Conservation (phyloP, 1,284 basidiomycete species). For the Trichosporon inkin region DNA sequence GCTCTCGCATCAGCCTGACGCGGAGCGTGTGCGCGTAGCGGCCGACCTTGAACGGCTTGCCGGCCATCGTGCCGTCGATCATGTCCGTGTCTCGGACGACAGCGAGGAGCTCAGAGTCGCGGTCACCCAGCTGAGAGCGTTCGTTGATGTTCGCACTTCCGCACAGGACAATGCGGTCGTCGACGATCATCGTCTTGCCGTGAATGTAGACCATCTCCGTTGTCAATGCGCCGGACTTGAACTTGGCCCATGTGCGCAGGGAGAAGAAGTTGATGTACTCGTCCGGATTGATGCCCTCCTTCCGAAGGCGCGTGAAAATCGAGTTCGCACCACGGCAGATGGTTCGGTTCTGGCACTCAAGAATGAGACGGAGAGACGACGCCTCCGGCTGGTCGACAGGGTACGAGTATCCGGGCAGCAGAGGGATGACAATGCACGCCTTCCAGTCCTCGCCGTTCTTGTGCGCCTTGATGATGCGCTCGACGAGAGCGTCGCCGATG, state of each 20-base stretch:
- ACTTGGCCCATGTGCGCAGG: constrained; percentile 87
- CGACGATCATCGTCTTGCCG: constrained; percentile 83
- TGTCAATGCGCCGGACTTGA: constrained; percentile 75
- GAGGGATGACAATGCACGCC: constrained; percentile 87
- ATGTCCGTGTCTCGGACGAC: constrained; percentile 95
- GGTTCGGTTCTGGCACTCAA: constrained; percentile 88
- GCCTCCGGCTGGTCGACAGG: constrained; percentile 90
- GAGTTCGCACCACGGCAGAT: constrained; percentile 86
- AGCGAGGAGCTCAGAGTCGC: constrained; percentile 90
- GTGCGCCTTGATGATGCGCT: constrained; percentile 85
- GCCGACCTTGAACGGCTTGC: constrained; percentile 90
- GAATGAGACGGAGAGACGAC: constrained; percentile 84
- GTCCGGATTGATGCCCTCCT: constrained; percentile 87
- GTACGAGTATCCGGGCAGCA: constrained; percentile 90
- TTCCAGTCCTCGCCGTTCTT: constrained; percentile 78
- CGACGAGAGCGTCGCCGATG: constrained; percentile 90
- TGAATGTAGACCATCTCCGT: constrained; percentile 94
- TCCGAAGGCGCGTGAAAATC: constrained; percentile 80
- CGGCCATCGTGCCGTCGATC: constrained; percentile 90
- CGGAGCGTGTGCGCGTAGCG: constrained; percentile 93
- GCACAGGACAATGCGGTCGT: constrained; percentile 90
- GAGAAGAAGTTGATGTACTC: constrained; percentile 92
- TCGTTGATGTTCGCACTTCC: constrained; percentile 99
- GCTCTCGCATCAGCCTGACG: constrained; percentile 92
- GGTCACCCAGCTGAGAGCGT: constrained; percentile 88